Conservation (phyloP, 2,329 filamentous ascomycete species). For the Cadophora gregata region DNA sequence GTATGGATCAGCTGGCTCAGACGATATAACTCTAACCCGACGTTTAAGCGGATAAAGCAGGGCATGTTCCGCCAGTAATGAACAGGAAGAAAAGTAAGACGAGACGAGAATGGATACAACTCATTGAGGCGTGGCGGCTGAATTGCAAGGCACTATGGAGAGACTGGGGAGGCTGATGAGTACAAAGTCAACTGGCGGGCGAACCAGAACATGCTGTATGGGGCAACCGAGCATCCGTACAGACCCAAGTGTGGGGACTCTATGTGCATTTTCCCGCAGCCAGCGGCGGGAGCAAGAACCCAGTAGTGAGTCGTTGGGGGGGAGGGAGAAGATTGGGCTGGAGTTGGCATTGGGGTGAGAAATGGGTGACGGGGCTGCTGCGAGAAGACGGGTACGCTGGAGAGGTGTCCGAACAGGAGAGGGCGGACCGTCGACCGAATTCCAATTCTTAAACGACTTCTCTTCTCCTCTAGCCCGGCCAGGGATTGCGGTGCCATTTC, state of each 20-base stretch:
- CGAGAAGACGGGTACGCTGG: slow-evolving; percentile 10
- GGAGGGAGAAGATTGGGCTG: slow-evolving; percentile 2
- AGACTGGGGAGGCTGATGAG: slow-evolving; percentile 27
- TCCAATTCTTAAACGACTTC: slow-evolving; percentile 19
- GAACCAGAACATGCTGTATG: slow-evolving; percentile 26
- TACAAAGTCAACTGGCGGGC: slow-evolving; percentile 19
- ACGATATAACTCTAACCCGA: slow-evolving; percentile 40
- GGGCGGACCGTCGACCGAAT: slow-evolving; percentile 40
- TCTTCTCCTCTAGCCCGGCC: slow-evolving; percentile 6
- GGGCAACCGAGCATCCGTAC: slow-evolving; percentile 31
- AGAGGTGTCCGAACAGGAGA: slow-evolving; percentile 17
- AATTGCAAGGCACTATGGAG: slow-evolving; percentile 32
- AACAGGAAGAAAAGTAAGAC: slow-evolving; percentile 26
- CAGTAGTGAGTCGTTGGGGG: slow-evolving; percentile 13
- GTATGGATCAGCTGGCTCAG: slow-evolving; percentile 38
- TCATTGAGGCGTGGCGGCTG: slow-evolving; percentile 37
- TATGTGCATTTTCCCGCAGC: slow-evolving; percentile 26
- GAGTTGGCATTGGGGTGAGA: slow-evolving; percentile 1
- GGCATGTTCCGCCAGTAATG: slow-evolving; percentile 31
- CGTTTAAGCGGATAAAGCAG: slow-evolving; percentile 39
- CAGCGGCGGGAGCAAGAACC: slow-evolving; percentile 18
- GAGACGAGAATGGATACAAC: slow-evolving; percentile 28
- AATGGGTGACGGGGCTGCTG: slow-evolving; percentile 11
- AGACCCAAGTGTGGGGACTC: slow-evolving; percentile 25
- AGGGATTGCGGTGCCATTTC: slow-evolving; percentile 14